Percentiles rank a stretch among this genome's conserved stretches.
phyloP scores from a whole-genome alignment of 2,329 filamentous ascomycete genomes.

The Chrysosporium keratinophilum region DNA sequence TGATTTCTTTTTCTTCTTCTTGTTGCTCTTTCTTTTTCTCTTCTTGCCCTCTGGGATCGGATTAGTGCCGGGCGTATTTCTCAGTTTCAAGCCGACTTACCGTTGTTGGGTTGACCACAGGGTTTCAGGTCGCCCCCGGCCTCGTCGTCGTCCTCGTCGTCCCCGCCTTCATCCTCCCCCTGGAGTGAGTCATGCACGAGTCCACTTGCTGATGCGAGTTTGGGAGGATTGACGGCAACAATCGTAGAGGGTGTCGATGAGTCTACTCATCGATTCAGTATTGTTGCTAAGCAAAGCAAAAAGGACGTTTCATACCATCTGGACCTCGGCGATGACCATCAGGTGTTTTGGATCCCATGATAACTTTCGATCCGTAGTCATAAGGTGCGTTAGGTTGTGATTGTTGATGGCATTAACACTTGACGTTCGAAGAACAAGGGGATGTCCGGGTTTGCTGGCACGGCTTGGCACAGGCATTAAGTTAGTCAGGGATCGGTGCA shows the following conservation, averaged over 20 bases:
- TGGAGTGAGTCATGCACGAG: conserved; percentile 10
- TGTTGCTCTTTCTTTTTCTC: conserved; percentile 35
- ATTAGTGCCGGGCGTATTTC: neutral
- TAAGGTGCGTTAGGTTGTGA: neutral
- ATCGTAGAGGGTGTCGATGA: neutral
- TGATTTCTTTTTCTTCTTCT: conserved; percentile 32
- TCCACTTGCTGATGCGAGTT: conserved; percentile 3
- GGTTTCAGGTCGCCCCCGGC: conserved; percentile 17
- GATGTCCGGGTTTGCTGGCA: no score
- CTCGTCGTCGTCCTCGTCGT: conserved; percentile 23
- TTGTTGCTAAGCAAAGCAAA: neutral
- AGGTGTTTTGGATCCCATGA: conserved; percentile 16
- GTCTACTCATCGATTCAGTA: neutral
- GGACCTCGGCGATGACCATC: conserved; percentile 6
- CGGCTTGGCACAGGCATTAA: no score
- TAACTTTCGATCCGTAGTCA: neutral
- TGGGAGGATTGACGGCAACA: conserved; percentile 4
- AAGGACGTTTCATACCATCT: conserved; percentile 11
- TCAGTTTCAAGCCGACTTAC: conserved; percentile 10
- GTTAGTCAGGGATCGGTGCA: no score
- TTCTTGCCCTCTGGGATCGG: conserved; percentile 34
- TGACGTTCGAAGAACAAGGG: no score
- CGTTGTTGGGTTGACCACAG: conserved; percentile 8
- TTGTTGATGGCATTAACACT: neutral
- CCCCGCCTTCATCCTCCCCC: conserved; percentile 17